Percentiles rank a stretch among this genome's conserved stretches.
Evolutionary conservation across 228 moss, liverwort and hornwort species (phyloP).

Genomic region (Sphagnum fallax): DNA sequence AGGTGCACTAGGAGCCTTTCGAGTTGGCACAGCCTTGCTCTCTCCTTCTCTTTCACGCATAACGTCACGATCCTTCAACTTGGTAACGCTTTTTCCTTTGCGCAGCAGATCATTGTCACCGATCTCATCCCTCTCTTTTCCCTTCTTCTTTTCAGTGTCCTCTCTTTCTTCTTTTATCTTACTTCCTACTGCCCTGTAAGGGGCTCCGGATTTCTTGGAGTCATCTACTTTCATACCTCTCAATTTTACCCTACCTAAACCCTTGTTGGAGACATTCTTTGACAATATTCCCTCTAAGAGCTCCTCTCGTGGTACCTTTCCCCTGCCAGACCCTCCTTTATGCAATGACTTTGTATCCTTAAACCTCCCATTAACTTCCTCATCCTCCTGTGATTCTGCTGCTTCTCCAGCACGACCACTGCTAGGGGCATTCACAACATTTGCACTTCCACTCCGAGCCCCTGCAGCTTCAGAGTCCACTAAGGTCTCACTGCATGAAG

Average conservation of each 20-base stretch:
- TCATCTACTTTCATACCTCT: slow-evolving; percentile 18
- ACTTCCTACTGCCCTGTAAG: slow-evolving; percentile 4
- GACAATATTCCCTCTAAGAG: slow-evolving; percentile 21
- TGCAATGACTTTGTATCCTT: slow-evolving; percentile 24
- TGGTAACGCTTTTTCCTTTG: slow-evolving; percentile 30
- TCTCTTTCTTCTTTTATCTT: slow-evolving; percentile 19
- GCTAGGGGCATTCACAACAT: slow-evolving; percentile 30
- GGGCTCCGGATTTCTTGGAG: slow-evolving; percentile 7
- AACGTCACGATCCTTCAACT: slow-evolving; percentile 22
- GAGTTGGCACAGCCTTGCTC: slow-evolving; percentile 13
- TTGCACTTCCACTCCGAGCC: slow-evolving; percentile 27
- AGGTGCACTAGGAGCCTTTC: slow-evolving; percentile 11
- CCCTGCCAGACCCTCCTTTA: slow-evolving; percentile 15
- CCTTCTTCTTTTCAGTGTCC: slow-evolving; percentile 5
- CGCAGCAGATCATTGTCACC: slow-evolving; percentile 26
- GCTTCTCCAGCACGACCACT: slow-evolving; percentile 34
- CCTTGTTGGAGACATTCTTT: slow-evolving; percentile 21
- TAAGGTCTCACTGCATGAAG: slow-evolving; percentile 17
- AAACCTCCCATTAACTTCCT: slow-evolving; percentile 37
- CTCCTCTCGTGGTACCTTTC: slow-evolving; percentile 16
- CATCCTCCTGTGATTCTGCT: slow-evolving; percentile 20
- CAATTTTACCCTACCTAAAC: slow-evolving; percentile 14
- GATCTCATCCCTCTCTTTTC: slow-evolving; percentile 17
- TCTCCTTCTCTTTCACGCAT: slow-evolving; percentile 4
- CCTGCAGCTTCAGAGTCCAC: slow-evolving; percentile 33